These are phyloP conservation scores for Xerocomus potaroensis DNA, from an alignment of 768 basidiomycete species.

Conservation along the genomic window DNA sequence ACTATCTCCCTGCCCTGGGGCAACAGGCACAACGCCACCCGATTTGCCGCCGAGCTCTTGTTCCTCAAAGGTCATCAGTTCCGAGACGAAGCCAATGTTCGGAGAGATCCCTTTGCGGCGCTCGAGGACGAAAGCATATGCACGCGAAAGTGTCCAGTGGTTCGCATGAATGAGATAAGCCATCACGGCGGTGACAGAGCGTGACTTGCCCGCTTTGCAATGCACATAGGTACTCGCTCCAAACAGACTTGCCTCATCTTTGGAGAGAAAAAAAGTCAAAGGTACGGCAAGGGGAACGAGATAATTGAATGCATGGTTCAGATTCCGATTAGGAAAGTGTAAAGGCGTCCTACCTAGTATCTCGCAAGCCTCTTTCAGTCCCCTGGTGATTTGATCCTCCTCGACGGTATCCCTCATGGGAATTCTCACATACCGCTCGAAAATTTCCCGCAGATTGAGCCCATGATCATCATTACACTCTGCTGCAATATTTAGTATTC, in stretches of 20 bases:
- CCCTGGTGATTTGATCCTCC: constrained; percentile 80
- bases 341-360: constrained; percentile 65
- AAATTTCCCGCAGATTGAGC: constrained; percentile 57
- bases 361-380: constrained; percentile 81
- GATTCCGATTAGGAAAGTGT: background rate
- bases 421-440: constrained; percentile 82
- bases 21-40: constrained; percentile 20
- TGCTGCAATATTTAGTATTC: constrained; percentile 87
- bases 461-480: constrained; percentile 89
- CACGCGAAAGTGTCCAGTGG: constrained; percentile 90
- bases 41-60: constrained; percentile 68
- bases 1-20: constrained; percentile 14
- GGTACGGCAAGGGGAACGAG: background rate
- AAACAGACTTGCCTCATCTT: constrained; percentile 90
- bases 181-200: constrained; percentile 95
- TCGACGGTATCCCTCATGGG: constrained; percentile 96
- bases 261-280: constrained; percentile 2
- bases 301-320: constrained; percentile 3
- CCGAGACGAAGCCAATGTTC: constrained; percentile 96
- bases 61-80: constrained; percentile 96
- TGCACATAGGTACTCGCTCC: constrained; percentile 91
- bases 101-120: constrained; percentile 93
- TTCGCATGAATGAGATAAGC: constrained; percentile 97
- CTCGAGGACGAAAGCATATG: constrained; percentile 89
- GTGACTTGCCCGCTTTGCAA: constrained; percentile 93